These are phyloP conservation scores for Filosporella fistucella DNA, from an alignment of 495 filamentous ascomycete genomes.

Conservation along the genomic window DNA sequence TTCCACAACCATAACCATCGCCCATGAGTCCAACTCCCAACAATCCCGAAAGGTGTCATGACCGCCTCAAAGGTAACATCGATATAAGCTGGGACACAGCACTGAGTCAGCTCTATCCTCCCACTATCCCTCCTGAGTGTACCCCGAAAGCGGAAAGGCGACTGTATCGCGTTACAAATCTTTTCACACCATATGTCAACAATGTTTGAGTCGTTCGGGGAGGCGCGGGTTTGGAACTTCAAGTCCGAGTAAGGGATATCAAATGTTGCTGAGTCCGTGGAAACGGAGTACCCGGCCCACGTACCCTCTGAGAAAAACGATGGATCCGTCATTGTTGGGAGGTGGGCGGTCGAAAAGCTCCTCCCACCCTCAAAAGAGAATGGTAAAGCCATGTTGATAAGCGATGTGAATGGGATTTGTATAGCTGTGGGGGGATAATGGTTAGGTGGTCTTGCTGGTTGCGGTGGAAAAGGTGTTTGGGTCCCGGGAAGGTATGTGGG, in stretches of 20 bases:
- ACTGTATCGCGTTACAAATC: background rate
- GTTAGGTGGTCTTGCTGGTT: background rate
- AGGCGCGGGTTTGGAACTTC: background rate
- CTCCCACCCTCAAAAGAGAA: background rate
- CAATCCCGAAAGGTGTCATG: constrained; percentile 2
- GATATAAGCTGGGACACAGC: background rate
- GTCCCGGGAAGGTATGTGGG: background rate
- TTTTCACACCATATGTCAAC: background rate
- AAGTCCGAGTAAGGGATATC: background rate
- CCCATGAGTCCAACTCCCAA: background rate
- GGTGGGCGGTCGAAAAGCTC: background rate
- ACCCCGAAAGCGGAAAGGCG: background rate
- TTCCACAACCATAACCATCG: constrained; percentile 2
- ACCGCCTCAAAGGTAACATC: background rate
- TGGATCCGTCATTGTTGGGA: constrained; percentile 3
- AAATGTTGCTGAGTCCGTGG: background rate
- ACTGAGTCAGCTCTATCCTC: background rate
- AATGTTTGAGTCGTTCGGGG: background rate
- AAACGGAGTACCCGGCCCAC: background rate
- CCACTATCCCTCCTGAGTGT: background rate
- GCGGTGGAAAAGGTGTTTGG: background rate
- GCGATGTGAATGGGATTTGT: constrained; percentile 1
- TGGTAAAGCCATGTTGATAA: constrained; percentile 5
- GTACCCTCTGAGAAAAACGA: background rate
- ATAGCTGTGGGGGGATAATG: constrained; percentile 1